phyloP scores from a whole-genome alignment of 345 rosid genomes.

The Eucalyptus pauciflora region DNA sequence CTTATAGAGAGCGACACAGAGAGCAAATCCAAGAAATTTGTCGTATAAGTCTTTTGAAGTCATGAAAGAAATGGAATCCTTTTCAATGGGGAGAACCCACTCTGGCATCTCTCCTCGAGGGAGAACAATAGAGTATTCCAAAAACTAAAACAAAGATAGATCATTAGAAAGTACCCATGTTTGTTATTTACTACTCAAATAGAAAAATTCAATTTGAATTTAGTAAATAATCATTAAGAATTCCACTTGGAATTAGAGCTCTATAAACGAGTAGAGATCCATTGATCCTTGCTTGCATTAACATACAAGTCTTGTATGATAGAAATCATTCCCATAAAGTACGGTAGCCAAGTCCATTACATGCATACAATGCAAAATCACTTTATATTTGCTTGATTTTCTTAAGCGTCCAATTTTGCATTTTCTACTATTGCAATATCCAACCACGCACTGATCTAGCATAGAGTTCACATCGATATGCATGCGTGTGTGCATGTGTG shows the following conservation, averaged over 20 bases:
- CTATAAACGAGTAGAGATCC: too few relatives aligned
- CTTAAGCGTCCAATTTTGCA: background rate
- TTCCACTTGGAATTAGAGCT: background rate
- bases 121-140: background rate
- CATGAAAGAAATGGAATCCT: background rate
- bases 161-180: background rate
- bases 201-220: background rate
- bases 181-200: background rate
- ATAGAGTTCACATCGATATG: background rate
- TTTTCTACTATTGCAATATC: background rate
- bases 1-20: accelerated
- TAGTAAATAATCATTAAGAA: background rate
- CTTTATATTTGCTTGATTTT: background rate
- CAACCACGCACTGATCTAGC: background rate
- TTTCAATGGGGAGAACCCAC: background rate
- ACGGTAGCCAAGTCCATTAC: background rate
- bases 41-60: background rate
- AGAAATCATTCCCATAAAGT: too few relatives aligned
- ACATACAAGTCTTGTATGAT: too few relatives aligned
- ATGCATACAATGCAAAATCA: background rate
- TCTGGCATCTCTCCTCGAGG: background rate
- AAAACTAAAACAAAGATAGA: background rate
- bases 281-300: too few relatives aligned
- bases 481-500: background rate
- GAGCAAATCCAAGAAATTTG: background rate